Base-by-base conservation (phyloP, 805 yeast genomes). In the Metschnikowia similis region DNA sequence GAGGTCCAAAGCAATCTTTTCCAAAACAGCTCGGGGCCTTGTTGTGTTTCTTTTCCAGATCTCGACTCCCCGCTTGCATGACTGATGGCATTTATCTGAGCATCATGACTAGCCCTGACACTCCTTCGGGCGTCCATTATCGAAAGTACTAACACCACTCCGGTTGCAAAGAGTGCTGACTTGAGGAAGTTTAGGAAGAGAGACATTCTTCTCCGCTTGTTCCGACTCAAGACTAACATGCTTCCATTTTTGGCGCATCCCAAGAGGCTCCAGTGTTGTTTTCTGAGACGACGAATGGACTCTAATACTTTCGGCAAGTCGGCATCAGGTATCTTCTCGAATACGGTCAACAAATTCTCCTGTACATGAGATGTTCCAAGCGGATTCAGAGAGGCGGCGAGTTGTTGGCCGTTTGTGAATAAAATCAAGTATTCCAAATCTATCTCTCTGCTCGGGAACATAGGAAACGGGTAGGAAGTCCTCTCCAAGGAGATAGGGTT, bases 201-300 rank as follows among this genome's bases (percentile, higher is more conserved):
- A 4, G 28, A 10, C 31, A 34, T 28, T 35, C 47, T 36, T 14
- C 32, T 30, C 5, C 29, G 39, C 14, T 30, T 37, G 10, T 29
- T 30, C 6, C 55, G 47, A 45, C 54, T 49, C 45, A 58, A 57
- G 3, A 58, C 58, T 31, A 58, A 43, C 55, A 55, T 53, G 26
- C 45, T 51, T 14, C 54, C 50, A 5, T 52, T 29, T 28, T 46
- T 48, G 8, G 79, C 77, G 28, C 80, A 75, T 4, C 83, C 87
- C 32, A 81, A 66, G n/a, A 83, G 68, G 48, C 65, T 71, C 86
- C 85, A 84, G 10, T 72, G 72, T 21, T 64, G 61, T 26, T 61
- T 65, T 48, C 80, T 78, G 39, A 82, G 66, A 51, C 64, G 71
- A 43, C 68, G 71, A 8, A 83, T 64, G 7, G 58, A 51, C 16